Evolutionary conservation across 345 rosid genomes (phyloP).

Genomic region (Moricandia arvensis): DNA sequence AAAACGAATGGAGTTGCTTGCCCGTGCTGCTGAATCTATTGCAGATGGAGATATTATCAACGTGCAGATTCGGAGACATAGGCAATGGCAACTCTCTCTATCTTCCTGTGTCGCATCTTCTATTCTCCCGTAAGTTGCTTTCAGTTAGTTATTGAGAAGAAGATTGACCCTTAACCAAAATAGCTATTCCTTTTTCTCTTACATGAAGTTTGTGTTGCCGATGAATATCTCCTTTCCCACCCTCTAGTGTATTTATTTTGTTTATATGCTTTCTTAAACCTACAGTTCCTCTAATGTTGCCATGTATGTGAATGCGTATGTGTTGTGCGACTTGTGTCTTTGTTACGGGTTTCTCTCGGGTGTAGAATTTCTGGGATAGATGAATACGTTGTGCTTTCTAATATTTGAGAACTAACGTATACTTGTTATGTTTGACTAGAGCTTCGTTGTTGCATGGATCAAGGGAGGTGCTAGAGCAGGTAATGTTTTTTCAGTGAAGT

Average conservation of each 20-base stretch:
- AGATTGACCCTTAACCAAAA: conserved; percentile 3
- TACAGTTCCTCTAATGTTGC: conserved; percentile 2
- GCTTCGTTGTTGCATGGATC: conserved; percentile 86
- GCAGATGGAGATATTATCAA: conserved; percentile 87
- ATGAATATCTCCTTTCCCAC: conserved; percentile 3
- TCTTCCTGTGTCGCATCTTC: conserved; percentile 71
- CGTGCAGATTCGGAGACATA: conserved; percentile 91
- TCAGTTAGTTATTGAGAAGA: conserved; percentile 9
- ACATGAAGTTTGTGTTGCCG: conserved; percentile 6
- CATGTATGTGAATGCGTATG: not conserved
- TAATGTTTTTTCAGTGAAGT: conserved; percentile 36
- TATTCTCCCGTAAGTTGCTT: conserved; percentile 80
- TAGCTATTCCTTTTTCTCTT: not conserved
- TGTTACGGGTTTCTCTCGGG: not conserved
- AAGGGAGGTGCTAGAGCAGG: conserved; percentile 84
- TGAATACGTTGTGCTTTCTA: conserved; percentile 9
- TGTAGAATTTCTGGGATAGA: not conserved
- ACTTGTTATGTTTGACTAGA: conserved; percentile 46
- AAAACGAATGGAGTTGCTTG: conserved; percentile 71
- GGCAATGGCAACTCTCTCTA: conserved; percentile 95
- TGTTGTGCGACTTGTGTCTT: conserved; percentile 9
- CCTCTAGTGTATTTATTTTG: not conserved
- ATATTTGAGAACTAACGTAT: conserved; percentile 17
- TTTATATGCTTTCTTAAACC: conserved; percentile 12
- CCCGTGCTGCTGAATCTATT: conserved; percentile 94